phyloP scores from a whole-genome alignment of 805 yeast species.

The Barnettozyma populi region DNA sequence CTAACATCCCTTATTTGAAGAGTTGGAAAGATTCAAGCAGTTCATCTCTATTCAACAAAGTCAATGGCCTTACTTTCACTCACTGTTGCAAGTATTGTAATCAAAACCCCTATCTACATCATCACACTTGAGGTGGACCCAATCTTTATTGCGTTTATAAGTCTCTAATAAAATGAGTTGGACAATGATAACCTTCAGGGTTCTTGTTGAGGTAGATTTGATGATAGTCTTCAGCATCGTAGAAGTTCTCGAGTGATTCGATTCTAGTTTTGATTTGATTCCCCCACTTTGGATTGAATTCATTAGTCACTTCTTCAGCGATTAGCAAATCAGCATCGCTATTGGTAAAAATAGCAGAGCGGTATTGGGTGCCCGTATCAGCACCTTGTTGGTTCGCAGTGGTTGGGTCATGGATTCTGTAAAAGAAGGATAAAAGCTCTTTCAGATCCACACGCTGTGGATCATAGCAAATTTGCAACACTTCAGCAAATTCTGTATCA shows the following conservation, averaged over 20 bases:
- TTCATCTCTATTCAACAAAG: no score
- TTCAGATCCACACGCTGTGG: slow-evolving; percentile 55
- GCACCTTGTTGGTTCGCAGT: slow-evolving; percentile 79
- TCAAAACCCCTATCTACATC: no score
- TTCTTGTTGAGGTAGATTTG: slow-evolving; percentile 75
- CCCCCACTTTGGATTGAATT: slow-evolving; percentile 65
- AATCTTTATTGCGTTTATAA: slow-evolving; percentile 18
- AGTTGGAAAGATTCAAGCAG: no score
- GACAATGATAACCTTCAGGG: slow-evolving; percentile 86
- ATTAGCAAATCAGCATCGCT: slow-evolving; percentile 37
- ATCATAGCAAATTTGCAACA: slow-evolving; percentile 76
- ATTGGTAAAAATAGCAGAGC: slow-evolving; percentile 74
- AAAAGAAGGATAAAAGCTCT: slow-evolving; percentile 76
- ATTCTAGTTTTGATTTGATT: slow-evolving; percentile 65
- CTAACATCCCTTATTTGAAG: no score
- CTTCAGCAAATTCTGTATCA: slow-evolving; percentile 72
- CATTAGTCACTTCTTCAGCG: slow-evolving; percentile 42
- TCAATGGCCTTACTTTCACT: no score
- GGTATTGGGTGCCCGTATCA: slow-evolving; percentile 84
- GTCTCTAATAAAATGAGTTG: slow-evolving; percentile 75
- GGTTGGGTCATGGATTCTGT: slow-evolving; percentile 93
- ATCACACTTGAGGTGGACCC: no score
- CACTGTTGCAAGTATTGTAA: no score
- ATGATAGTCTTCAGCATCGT: slow-evolving; percentile 96
- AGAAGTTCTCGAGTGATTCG: slow-evolving; percentile 62